phyloP scores from a whole-genome alignment of 2,329 filamentous ascomycete species.

The Leptographium lundbergii region DNA sequence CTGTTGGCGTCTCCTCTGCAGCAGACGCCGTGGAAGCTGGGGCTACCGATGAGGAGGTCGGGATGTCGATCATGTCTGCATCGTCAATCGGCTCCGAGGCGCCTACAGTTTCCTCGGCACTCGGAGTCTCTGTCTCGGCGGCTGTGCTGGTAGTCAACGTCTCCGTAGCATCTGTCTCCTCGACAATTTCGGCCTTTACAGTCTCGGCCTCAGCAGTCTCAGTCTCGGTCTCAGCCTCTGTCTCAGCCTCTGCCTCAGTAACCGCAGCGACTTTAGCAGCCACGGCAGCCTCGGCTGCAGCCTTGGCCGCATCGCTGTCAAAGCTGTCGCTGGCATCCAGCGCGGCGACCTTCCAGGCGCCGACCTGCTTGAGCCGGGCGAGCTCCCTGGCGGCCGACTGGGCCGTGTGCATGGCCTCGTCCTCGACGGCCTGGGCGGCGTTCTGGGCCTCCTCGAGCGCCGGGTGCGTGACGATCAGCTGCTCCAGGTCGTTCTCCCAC shows the following conservation, averaged over 20 bases:
- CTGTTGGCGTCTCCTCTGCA: background rate
- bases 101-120: no score
- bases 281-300: slow-evolving; percentile 40
- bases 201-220: slow-evolving; percentile 11
- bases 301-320: slow-evolving; percentile 50
- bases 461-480: slow-evolving; percentile 61
- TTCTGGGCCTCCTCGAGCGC: slow-evolving; percentile 56
- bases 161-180: slow-evolving; percentile 3
- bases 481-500: slow-evolving; percentile 73
- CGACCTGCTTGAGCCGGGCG: slow-evolving; percentile 67
- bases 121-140: background rate
- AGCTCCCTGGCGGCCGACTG: slow-evolving; percentile 71
- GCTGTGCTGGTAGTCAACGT: background rate
- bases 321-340: slow-evolving; percentile 70
- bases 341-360: slow-evolving; percentile 68
- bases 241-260: slow-evolving; percentile 19
- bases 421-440: slow-evolving; percentile 47
- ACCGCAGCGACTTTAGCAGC: slow-evolving; percentile 12
- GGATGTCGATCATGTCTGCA: background rate
- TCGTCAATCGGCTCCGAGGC: background rate
- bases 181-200: slow-evolving; percentile 5
- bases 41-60: background rate
- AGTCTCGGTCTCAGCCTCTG: slow-evolving; percentile 18
- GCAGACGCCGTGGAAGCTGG: background rate
- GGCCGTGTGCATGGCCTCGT: slow-evolving; percentile 68